A percentile compares a stretch with the other conserved stretches of the same genome.
Evolutionary conservation across 108 stramenopile species (phyloP).

Genomic region (Licmophora abbreviata): DNA sequence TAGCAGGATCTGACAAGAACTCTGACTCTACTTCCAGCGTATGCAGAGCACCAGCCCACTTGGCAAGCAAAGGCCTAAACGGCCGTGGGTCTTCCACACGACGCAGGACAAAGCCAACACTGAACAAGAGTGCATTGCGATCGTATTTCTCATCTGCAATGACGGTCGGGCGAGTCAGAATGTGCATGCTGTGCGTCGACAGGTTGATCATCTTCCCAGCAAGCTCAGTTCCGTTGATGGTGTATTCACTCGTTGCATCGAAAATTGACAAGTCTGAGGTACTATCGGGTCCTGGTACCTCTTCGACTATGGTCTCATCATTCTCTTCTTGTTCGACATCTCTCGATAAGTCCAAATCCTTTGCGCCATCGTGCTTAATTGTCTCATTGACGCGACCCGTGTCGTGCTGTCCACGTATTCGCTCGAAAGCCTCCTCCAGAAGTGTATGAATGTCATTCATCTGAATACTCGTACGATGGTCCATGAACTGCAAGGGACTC

Average conservation of each 20-base stretch:
- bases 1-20: slow-evolving; percentile 35
- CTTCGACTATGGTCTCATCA: not conserved
- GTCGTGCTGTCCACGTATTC: too few species aligned
- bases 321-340: slow-evolving; percentile 10
- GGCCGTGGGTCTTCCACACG: slow-evolving; percentile 58
- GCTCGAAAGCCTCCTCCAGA: slow-evolving; percentile 43
- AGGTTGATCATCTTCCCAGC: slow-evolving; percentile 69
- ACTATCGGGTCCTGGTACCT: slow-evolving; percentile 4
- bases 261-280: slow-evolving; percentile 42
- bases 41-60: slow-evolving; percentile 54
- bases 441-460: slow-evolving; percentile 46
- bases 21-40: slow-evolving; percentile 70
- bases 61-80: slow-evolving; percentile 57
- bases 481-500: slow-evolving; percentile 64
- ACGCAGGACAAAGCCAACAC: slow-evolving; percentile 71
- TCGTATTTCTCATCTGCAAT: slow-evolving; percentile 61
- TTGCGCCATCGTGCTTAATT: slow-evolving; percentile 4
- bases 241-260: slow-evolving; percentile 70
- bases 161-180: slow-evolving; percentile 66
- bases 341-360: not conserved
- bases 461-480: slow-evolving; percentile 44
- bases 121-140: slow-evolving; percentile 70
- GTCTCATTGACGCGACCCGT: slow-evolving; percentile 1
- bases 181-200: slow-evolving; percentile 66
- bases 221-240: slow-evolving; percentile 76